Evolutionary conservation across 148 eudicot genomes (phyloP), one percentile per base, ranked within the genome.

Genomic region (Rhododendron molle): DNA sequence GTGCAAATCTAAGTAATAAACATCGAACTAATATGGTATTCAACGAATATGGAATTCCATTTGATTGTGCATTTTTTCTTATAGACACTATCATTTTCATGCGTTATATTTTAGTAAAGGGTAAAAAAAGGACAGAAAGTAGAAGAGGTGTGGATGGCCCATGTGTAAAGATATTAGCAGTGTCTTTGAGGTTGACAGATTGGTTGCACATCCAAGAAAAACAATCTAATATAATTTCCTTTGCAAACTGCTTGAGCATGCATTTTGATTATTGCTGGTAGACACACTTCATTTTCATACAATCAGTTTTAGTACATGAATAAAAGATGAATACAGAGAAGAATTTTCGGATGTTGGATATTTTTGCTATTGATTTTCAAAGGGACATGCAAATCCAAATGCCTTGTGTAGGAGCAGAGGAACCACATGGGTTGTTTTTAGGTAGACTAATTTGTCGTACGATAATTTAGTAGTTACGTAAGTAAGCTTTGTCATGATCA

Each of bases 351-450:
- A 58, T 21, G 65, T 58, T 21, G 65, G 65, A 58, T 50, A 11
- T 74, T 21, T 74, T 15, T 13, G 49, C 14, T 38, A 20, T 58
- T 58, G 20, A 58, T 78, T 46, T 38, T 38, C 44, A 32, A 32
- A 36, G 12, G 14, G 44, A 74, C 38, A 38, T 76, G 49, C 40
- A 7, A 52, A 32, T 81, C 49, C 36, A 28, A 58, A 26, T 36
- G 32, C 49, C 72, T 87, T 54, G 84, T 83, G 87, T 49, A 32
- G 40, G 72, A 85, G 78, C 71, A 83, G 83, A 82, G 87, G 86
- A 77, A 78, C 80, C 91, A 86, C 84, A 81, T 88, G 89, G 90
- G 40, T 85, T 84, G 83, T 81, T 88, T 86, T 38, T 38, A 65
- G 69, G 11, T 74, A 49, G 72, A 46, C 44, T 0, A 26, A 0